Percentiles rank a stretch among this genome's conserved stretches.
phyloP scores from a whole-genome alignment of 177 flowering plant species.

The Vitis hybrid region DNA sequence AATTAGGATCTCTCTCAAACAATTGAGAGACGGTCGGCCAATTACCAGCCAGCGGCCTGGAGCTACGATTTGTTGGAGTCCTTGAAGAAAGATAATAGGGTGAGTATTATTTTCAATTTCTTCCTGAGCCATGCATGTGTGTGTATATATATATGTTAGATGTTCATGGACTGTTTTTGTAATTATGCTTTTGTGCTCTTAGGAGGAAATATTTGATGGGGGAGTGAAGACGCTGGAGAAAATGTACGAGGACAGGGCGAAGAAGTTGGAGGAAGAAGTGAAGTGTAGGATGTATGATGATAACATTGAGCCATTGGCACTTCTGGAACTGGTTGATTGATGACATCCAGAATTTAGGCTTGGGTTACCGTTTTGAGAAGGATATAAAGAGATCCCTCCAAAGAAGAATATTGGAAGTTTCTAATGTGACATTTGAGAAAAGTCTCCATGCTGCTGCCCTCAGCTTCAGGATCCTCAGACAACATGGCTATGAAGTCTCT shows the following conservation, averaged over 20 bases:
- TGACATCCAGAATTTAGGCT: constrained; percentile 24
- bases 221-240: not conserved
- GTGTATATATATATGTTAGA: too few relatives aligned
- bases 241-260: not conserved
- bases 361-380: constrained; percentile 13
- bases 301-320: not conserved
- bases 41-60: too few relatives aligned
- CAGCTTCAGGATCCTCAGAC: constrained; percentile 41
- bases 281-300: constrained; percentile 4
- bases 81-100: too few relatives aligned
- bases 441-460: constrained; percentile 35
- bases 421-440: not conserved
- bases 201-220: too few relatives aligned
- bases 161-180: too few relatives aligned
- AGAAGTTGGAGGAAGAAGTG: constrained; percentile 20
- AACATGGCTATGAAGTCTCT: constrained; percentile 36
- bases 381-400: constrained; percentile 20
- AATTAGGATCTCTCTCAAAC: too few relatives aligned
- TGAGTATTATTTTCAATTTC: too few relatives aligned
- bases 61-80: too few relatives aligned
- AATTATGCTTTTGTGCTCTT: too few relatives aligned
- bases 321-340: constrained; percentile 23
- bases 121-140: too few relatives aligned
- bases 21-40: too few relatives aligned
- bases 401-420: not conserved